phyloP scores from a whole-genome alignment of 495 filamentous ascomycete species.

The Friedmanniomyces simplex region DNA sequence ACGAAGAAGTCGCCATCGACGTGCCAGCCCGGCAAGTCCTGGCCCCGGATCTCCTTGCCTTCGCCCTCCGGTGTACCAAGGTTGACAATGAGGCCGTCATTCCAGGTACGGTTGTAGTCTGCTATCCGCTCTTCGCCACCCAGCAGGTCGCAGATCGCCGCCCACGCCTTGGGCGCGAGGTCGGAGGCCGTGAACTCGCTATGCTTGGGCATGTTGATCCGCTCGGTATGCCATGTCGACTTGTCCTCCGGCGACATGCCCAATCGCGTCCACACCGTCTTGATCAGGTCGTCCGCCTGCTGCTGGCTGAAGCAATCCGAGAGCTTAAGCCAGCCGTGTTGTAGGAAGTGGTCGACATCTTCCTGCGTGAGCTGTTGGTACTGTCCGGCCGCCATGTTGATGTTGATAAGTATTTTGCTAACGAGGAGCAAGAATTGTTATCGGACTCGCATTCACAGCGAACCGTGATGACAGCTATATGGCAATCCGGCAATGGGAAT shows the following conservation, averaged over 20 bases:
- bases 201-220: slow-evolving; percentile 57
- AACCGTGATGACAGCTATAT: neutral
- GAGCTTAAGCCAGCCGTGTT: slow-evolving; percentile 54
- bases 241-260: slow-evolving; percentile 57
- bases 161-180: slow-evolving; percentile 60
- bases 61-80: slow-evolving; percentile 49
- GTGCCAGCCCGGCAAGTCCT: slow-evolving; percentile 55
- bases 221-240: slow-evolving; percentile 52
- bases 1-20: slow-evolving; percentile 70
- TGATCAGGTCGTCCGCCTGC: slow-evolving; percentile 46
- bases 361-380: slow-evolving; percentile 41
- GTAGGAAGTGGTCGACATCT: slow-evolving; percentile 56
- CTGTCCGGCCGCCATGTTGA: neutral
- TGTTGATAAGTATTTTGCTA: neutral
- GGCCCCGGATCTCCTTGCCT: slow-evolving; percentile 38
- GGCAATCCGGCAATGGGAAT: neutral
- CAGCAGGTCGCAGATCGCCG: slow-evolving; percentile 58
- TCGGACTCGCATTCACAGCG: neutral
- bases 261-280: slow-evolving; percentile 57
- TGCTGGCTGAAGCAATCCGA: slow-evolving; percentile 50
- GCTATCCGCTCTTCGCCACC: slow-evolving; percentile 52
- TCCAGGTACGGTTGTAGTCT: slow-evolving; percentile 45
- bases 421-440: neutral
- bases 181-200: slow-evolving; percentile 40
- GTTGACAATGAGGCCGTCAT: slow-evolving; percentile 64